Evolutionary conservation across 495 filamentous ascomycete genomes (phyloP).

Genomic region (Diplogelasinospora grovesii): DNA sequence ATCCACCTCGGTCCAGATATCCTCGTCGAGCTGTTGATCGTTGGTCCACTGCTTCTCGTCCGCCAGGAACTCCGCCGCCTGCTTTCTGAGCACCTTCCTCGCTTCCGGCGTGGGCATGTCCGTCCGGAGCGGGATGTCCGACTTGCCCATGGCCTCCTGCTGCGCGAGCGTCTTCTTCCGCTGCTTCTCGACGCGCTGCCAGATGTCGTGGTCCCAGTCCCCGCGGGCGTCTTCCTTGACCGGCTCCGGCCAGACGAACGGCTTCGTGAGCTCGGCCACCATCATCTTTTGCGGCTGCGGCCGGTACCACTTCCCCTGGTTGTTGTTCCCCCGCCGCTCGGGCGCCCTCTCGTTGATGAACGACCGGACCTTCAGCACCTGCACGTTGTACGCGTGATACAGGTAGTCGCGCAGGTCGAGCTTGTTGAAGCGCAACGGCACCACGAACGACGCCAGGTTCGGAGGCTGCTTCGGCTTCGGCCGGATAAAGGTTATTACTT

Average conservation of each 20-base stretch:
- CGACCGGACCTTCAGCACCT: constrained; percentile 62
- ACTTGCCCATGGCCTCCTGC: constrained; percentile 19
- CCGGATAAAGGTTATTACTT: constrained; percentile 68
- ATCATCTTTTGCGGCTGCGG: constrained; percentile 75
- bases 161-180: constrained; percentile 22
- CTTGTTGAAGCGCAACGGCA: constrained; percentile 84
- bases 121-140: constrained; percentile 19
- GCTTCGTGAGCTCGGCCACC: constrained; percentile 76
- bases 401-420: constrained; percentile 89
- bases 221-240: constrained; percentile 34
- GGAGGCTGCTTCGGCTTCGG: constrained; percentile 60
- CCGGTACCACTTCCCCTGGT: constrained; percentile 43
- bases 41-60: constrained; percentile 33
- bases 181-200: constrained; percentile 4
- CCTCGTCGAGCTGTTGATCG: constrained; percentile 43
- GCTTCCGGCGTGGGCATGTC: constrained; percentile 10
- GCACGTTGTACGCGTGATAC: constrained; percentile 63
- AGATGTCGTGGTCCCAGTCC: constrained; percentile 25
- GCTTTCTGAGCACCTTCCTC: constrained; percentile 20
- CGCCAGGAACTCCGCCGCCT: constrained; percentile 26
- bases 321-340: constrained; percentile 36
- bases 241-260: constrained; percentile 75
- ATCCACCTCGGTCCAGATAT: constrained; percentile 28
- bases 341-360: constrained; percentile 67
- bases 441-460: constrained; percentile 74